Conservation (phyloP, 208 protist genomes). For the Polymyxa betae region DNA sequence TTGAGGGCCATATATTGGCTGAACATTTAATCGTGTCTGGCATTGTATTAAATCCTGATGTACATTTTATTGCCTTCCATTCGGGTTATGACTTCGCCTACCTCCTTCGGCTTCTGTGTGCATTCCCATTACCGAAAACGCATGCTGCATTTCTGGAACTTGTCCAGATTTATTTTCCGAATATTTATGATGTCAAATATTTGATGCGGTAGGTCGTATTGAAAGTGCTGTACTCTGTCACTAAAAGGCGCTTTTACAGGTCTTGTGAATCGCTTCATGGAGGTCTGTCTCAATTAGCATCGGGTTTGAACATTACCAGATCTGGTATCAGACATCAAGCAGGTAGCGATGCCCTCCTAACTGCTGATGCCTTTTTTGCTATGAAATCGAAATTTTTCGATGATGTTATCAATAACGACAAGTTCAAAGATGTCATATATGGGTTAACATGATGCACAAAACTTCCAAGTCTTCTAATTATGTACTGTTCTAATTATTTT, state of each 20-base stretch:
- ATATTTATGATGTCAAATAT: slow-evolving; percentile 37
- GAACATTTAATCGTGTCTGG: slow-evolving; percentile 94
- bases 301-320: slow-evolving; percentile 80
- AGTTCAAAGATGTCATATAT: slow-evolving; percentile 25
- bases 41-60: slow-evolving; percentile 89
- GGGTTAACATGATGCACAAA: too few relatives aligned
- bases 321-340: slow-evolving; percentile 82
- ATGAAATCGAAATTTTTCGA: slow-evolving; percentile 56
- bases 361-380: slow-evolving; percentile 55
- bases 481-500: too few relatives aligned
- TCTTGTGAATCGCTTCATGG: slow-evolving; percentile 45
- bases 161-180: slow-evolving; percentile 7
- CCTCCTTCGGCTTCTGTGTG: slow-evolving; percentile 89
- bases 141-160: slow-evolving; percentile 17
- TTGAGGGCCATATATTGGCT: slow-evolving; percentile 87
- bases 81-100: slow-evolving; percentile 97
- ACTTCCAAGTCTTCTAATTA: too few relatives aligned
- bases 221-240: not conserved
- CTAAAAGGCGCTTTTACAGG: not conserved
- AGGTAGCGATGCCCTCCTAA: slow-evolving; percentile 88
- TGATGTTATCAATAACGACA: slow-evolving; percentile 2
- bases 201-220: not conserved
- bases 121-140: slow-evolving; percentile 21
- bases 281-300: slow-evolving; percentile 90
- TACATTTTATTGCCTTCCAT: slow-evolving; percentile 98